Evolutionary conservation across 495 filamentous ascomycete species (phyloP), one percentile per base, ranked within the genome.

Genomic region (Evernia prunastri): DNA sequence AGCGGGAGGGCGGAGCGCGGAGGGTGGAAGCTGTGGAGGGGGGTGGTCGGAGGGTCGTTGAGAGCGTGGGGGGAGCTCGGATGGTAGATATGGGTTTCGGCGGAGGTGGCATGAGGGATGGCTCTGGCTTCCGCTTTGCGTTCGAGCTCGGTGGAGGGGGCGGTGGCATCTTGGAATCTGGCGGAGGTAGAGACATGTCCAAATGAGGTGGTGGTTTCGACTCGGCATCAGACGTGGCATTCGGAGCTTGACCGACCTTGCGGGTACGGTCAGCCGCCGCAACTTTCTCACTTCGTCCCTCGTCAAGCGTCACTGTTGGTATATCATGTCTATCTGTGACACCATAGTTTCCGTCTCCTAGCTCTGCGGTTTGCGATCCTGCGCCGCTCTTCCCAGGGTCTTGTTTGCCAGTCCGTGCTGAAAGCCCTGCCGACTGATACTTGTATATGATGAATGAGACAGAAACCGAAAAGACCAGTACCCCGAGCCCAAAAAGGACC

Each of bases 1-100:
- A 69, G 56, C 78, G 72, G 58, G 72, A 68, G 23, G 74, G 68
- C 31, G 79, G 77, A 13, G 74, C 68, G 49, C 76, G 79, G 49
- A 79, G 67, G 33, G 72, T 73, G 11, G 73, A 69, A n/a, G 75
- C 73, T 49, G 73, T 39, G 23, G 70, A 72, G 5, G 69, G 69
- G 4, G 73, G 70, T 33, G 74, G 72, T 42, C 65, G 67, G 42
- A 76, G 71, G 25, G 71, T 51, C 33, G 61, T 71, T 23, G 72
- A 69, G 27, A 73, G 56, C n/a, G 59, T 70, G n/a, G 67, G 66
- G 4, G 71, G 68, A 18, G 70, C 63, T 43, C 66, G 58, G 47
- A 72, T 69, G 11, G 67, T 63, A 42, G 61, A 67, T 35, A 42
- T 27, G 39, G 67, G 70, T 29, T 63, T 69, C 0, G 73, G 71